phyloP scores from a whole-genome alignment of 176 grass and related monocot species.

The Luzula sylvatica region DNA sequence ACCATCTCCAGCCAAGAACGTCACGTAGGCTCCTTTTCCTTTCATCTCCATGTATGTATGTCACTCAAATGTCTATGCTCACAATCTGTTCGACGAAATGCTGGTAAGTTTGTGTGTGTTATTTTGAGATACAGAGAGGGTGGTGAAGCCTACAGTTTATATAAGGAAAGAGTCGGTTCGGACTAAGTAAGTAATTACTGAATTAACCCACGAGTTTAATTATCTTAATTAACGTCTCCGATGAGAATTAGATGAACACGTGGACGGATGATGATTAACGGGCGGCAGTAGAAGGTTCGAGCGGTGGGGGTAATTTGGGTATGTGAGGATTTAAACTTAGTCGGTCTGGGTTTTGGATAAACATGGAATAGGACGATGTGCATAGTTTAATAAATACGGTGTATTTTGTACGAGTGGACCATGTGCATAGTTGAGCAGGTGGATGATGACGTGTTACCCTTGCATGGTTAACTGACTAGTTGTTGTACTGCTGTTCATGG shows the following conservation, averaged over 20 bases:
- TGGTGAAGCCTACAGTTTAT: not conserved
- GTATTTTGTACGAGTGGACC: no score
- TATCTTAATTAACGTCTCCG: not conserved
- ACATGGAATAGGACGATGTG: no score
- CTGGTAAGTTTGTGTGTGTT: not conserved
- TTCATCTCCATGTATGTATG: not conserved
- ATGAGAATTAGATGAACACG: not conserved
- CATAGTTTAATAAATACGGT: no score
- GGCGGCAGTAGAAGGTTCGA: slow-evolving; percentile 4
- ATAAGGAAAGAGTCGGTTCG: slow-evolving; percentile 7
- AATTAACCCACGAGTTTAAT: not conserved
- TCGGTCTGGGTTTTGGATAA: not conserved
- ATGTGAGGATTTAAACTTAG: not conserved
- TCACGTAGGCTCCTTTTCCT: slow-evolving; percentile 40
- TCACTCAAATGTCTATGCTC: not conserved
- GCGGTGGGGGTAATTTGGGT: slow-evolving; percentile 3
- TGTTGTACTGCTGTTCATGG: no score
- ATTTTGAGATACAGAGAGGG: not conserved
- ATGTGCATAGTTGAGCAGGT: no score
- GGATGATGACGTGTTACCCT: no score
- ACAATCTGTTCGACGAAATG: slow-evolving; percentile 9
- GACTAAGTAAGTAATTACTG: not conserved
- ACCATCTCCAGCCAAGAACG: slow-evolving; percentile 64
- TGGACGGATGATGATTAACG: not conserved
- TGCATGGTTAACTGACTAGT: no score